Base-by-base conservation (phyloP, 768 basidiomycete species). In the Suillus occidentalis region DNA sequence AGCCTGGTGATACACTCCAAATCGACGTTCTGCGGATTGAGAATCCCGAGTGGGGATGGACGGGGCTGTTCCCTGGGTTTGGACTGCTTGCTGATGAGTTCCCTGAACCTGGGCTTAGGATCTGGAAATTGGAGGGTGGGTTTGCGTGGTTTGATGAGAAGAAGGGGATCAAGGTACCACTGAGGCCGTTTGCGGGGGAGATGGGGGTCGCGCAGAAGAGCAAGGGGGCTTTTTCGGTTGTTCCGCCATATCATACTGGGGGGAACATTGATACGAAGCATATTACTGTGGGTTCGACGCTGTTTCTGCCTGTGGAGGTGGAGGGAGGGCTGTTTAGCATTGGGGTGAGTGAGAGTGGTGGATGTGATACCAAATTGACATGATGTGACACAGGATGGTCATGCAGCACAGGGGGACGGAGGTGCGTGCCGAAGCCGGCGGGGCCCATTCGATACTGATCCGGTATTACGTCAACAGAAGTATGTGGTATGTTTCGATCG, bases 401-500 rank as follows among this genome's bases (percentile, higher is more conserved):
- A 88, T 72, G 87, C 87, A 4, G 86, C 84, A 12, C 87, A 88
- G 74, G 87, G 87, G 8, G 87, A 88, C 69, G 87, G 87, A 72
- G 87, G 87, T 85, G 63, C 64, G 83, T 72, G 28, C 42, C 47
- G 4, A 6, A n/a, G 43, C 60, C 37, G 14, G 45, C 12, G 25
- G 40, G 6, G 31, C 6, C 31, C 18, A 31, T 31, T 31, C 0
- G 2, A 4, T 28, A 40, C 25, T 68, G 40, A 36, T 28, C 57
- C 56, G 56, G 40, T 6, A 10, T 37, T 56, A 34, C 42, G 56
- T 42, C 59, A 20, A 42, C 67, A 88, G 87, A 88, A 79, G 85
- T 87, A 50, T 87, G 85, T 66, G 86, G 86, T 86, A 71, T 43
- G 83, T 73, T 3, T 25, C 50, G 45, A 55, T n/a, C 31, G 20